These are phyloP conservation scores for Excoecaria cochinchinensis DNA, from an alignment of 345 rosid species.

Conservation along the genomic window DNA sequence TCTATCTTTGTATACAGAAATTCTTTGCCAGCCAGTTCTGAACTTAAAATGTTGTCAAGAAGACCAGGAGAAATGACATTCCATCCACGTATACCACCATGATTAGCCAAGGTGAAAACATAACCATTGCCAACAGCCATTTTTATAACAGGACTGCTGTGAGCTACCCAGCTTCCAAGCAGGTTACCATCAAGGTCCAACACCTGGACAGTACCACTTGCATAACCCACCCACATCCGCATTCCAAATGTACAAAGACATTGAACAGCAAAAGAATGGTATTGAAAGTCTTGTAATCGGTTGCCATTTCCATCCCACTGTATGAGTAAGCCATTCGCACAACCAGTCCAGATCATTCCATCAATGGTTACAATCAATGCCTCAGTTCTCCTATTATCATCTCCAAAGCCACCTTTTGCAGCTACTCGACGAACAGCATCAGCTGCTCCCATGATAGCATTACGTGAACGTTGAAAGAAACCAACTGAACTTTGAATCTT, in stretches of 20 bases:
- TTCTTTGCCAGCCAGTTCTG: conserved; percentile 64
- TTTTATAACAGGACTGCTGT: conserved; percentile 75
- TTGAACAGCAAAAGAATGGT: conserved; percentile 65
- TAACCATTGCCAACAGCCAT: conserved; percentile 68
- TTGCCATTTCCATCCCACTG: conserved; percentile 93
- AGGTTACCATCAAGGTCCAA: conserved; percentile 83
- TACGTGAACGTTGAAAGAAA: conserved; percentile 93
- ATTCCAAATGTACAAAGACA: conserved; percentile 80
- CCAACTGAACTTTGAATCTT: conserved; percentile 57
- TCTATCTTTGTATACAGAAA: conserved; percentile 50
- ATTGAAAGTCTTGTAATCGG: conserved; percentile 63
- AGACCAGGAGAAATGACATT: conserved; percentile 81
- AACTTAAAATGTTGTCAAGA: conserved; percentile 56
- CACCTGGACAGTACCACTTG: conserved; percentile 76
- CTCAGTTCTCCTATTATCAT: conserved; percentile 79
- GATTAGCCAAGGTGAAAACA: conserved; percentile 84
- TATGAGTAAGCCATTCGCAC: conserved; percentile 75
- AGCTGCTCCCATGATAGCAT: conserved; percentile 99
- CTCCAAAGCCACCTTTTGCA: conserved; percentile 75
- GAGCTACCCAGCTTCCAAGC: conserved; percentile 78
- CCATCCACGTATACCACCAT: conserved; percentile 97
- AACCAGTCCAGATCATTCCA: conserved; percentile 94
- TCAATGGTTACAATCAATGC: conserved; percentile 70
- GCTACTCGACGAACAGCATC: conserved; percentile 96
- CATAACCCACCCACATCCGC: conserved; percentile 78